Percentiles rank a stretch among this genome's conserved stretches.
Conservation (phyloP, 805 yeast genomes). For the Saturnispora saitoi region DNA sequence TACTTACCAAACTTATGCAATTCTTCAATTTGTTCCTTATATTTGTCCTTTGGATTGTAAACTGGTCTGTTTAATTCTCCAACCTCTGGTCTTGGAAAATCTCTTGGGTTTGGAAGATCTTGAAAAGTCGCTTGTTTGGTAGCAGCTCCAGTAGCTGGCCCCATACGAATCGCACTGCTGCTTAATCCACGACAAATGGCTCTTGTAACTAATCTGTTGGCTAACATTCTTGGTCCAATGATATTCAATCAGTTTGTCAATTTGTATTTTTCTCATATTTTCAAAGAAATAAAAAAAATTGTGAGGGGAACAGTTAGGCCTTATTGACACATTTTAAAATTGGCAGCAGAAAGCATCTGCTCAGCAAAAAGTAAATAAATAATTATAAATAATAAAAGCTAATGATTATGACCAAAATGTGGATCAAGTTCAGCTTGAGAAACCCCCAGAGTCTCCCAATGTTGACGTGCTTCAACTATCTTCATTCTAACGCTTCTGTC, state of each 20-base stretch:
- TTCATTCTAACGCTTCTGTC: slow-evolving; percentile 67
- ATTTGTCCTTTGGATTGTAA: slow-evolving; percentile 72
- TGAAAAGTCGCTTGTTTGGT: slow-evolving; percentile 15
- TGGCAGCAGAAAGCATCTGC: not conserved
- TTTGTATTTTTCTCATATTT: not conserved
- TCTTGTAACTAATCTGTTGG: slow-evolving; percentile 4
- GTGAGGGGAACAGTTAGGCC: slow-evolving; percentile 1
- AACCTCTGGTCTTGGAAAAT: slow-evolving; percentile 27
- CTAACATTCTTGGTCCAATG: slow-evolving; percentile 8
- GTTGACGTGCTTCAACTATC: slow-evolving; percentile 75
- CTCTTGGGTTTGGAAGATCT: slow-evolving; percentile 28
- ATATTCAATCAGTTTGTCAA: not conserved
- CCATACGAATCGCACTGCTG: slow-evolving; percentile 2
- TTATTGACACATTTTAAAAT: not conserved
- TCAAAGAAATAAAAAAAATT: not conserved
- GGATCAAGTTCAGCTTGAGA: slow-evolving; percentile 1
- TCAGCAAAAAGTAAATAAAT: not conserved
- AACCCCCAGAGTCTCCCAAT: slow-evolving; percentile 46
- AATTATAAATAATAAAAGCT: not conserved
- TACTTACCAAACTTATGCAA: slow-evolving; percentile 77
- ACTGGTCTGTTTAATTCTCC: slow-evolving; percentile 37
- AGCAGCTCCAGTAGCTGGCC: slow-evolving; percentile 8
- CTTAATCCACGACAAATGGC: slow-evolving; percentile 5
- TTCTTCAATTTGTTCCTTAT: slow-evolving; percentile 56
- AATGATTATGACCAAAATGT: slow-evolving; percentile 3